Conservation (phyloP, 2,329 filamentous ascomycete genomes). For the Clonostachys sp. region DNA sequence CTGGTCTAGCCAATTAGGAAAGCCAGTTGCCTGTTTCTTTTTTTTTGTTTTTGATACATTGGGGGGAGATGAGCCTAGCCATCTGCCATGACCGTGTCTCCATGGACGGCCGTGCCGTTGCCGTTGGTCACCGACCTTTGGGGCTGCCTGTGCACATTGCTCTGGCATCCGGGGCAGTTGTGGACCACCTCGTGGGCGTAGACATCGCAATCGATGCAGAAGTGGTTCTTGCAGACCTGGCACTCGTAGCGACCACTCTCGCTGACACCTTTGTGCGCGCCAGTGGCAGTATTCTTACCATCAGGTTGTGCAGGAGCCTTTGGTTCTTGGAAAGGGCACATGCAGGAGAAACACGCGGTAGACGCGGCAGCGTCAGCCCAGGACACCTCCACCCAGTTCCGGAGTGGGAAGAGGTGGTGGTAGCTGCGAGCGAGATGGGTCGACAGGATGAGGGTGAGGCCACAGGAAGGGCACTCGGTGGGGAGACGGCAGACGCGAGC, state of each 20-base stretch:
- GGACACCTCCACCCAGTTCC: constrained; percentile 85
- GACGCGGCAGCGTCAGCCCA: constrained; percentile 68
- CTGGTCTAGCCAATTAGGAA: no score
- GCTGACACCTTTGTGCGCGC: constrained; percentile 59
- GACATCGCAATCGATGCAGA: constrained; percentile 97
- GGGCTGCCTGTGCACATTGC: constrained; percentile 21
- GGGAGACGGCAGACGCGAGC: constrained; percentile 88
- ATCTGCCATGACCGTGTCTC: constrained; percentile 37
- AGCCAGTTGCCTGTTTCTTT: no score
- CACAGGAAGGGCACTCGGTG: constrained; percentile 85
- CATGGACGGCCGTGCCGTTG: constrained; percentile 15
- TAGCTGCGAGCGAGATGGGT: constrained; percentile 92
- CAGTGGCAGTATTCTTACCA: constrained; percentile 12
- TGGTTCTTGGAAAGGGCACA: constrained; percentile 59
- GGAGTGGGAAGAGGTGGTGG: constrained; percentile 84
- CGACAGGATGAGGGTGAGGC: constrained; percentile 87
- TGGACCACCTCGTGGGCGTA: constrained; percentile 93
- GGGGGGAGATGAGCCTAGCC: constrained; percentile 3
- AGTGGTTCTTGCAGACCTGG: constrained; percentile 80
- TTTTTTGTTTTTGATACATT: not conserved
- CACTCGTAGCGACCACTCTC: constrained; percentile 89
- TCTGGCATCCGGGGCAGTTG: constrained; percentile 89
- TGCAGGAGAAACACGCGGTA: constrained; percentile 73
- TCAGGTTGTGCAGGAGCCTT: constrained; percentile 14
- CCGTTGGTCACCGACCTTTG: constrained; percentile 17